Evolutionary conservation across 2,329 filamentous ascomycete species (phyloP).

Genomic region (Onygenales sp.): DNA sequence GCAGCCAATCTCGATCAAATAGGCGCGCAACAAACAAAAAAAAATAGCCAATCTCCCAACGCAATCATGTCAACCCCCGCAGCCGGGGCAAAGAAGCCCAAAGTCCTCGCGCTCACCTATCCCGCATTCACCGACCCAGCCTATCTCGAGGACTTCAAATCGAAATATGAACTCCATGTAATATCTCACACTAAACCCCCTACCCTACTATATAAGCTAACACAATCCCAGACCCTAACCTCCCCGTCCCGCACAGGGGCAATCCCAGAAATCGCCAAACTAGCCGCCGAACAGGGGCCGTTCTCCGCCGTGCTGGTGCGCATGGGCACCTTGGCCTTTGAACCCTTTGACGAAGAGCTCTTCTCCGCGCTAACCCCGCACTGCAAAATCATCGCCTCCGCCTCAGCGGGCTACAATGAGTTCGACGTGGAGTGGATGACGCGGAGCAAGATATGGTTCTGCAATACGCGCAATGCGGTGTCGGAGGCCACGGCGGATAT

Average conservation of each 20-base stretch:
- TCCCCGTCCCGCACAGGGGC: slow-evolving; percentile 2
- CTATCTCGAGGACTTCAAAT: slow-evolving; percentile 8
- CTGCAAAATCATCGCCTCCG: slow-evolving; percentile 40
- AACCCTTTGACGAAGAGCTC: slow-evolving; percentile 41
- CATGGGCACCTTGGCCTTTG: slow-evolving; percentile 42
- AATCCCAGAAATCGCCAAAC: slow-evolving; percentile 7
- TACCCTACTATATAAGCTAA: background rate
- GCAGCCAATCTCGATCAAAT: too few species aligned
- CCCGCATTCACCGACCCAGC: slow-evolving; percentile 6
- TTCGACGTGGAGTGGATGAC: slow-evolving; percentile 39
- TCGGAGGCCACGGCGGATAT: slow-evolving; percentile 45
- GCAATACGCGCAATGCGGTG: slow-evolving; percentile 45
- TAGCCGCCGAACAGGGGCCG: slow-evolving; percentile 22
- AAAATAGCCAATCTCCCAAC: background rate
- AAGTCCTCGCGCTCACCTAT: slow-evolving; percentile 6
- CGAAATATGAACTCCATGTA: slow-evolving; percentile 9
- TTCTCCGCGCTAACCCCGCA: slow-evolving; percentile 31
- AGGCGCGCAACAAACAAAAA: background rate
- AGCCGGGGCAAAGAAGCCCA: slow-evolving; percentile 1
- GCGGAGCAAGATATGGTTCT: slow-evolving; percentile 40
- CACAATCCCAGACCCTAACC: slow-evolving; percentile 1
- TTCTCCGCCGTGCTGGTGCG: slow-evolving; percentile 41
- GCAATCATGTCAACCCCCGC: background rate
- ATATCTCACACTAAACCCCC: background rate
- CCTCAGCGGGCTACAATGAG: slow-evolving; percentile 41